A percentile compares a stretch with the other conserved stretches of the same genome.
Conservation (phyloP, 768 basidiomycete species). For the Leucosporidium yakuticum region DNA sequence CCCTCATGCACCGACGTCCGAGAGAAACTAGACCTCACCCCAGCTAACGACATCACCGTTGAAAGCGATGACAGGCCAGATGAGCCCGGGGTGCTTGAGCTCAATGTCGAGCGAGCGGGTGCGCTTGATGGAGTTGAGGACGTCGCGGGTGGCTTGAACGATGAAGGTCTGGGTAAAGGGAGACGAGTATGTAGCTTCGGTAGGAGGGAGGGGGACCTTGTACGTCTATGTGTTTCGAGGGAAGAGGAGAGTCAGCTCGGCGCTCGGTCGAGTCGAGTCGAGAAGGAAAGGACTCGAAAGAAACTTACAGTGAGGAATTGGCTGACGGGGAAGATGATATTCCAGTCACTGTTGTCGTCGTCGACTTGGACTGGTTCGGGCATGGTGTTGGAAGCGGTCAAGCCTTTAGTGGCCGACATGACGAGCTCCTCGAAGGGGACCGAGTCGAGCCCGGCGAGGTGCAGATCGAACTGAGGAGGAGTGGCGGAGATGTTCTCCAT, state of each 20-base stretch:
- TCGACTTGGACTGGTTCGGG: constrained; percentile 45
- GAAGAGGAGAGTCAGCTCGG: too few relatives aligned
- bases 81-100: constrained; percentile 70
- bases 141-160: constrained; percentile 57
- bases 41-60: constrained; percentile 82
- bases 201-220: constrained; percentile 60
- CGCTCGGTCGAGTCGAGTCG: too few relatives aligned
- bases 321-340: constrained; percentile 73
- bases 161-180: constrained; percentile 49
- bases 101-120: constrained; percentile 65
- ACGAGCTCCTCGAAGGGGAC: constrained; percentile 66
- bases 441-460: constrained; percentile 74
- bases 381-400: constrained; percentile 50
- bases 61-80: constrained; percentile 84
- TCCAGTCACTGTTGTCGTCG: constrained; percentile 62
- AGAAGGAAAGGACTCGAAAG: not conserved
- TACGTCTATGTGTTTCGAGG: too few relatives aligned
- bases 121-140: constrained; percentile 53
- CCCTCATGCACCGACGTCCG: not conserved
- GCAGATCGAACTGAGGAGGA: constrained; percentile 59
- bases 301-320: constrained; percentile 49
- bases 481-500: constrained; percentile 64
- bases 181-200: constrained; percentile 50
- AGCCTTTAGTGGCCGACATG: constrained; percentile 53
- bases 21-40: constrained; percentile 55